Conservation (phyloP, 371 early-diverging fungal genomes). For the Haplosporangium sp. region DNA sequence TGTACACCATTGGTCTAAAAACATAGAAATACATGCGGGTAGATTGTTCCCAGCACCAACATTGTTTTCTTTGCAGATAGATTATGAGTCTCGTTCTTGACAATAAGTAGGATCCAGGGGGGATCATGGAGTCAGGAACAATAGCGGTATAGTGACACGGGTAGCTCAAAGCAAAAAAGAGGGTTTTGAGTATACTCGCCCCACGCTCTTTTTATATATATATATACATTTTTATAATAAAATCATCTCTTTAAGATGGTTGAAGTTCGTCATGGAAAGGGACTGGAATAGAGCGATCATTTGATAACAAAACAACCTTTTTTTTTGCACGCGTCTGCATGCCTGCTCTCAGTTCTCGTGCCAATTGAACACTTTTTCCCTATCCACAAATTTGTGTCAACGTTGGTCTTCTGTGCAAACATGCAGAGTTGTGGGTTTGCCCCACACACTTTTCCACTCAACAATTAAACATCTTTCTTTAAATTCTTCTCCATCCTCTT, state of each 20-base stretch:
- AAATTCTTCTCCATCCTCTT: background rate
- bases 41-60: constrained; percentile 3
- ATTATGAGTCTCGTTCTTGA: background rate
- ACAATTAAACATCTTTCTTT: background rate
- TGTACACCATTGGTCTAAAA: background rate
- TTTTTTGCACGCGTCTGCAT: constrained; percentile 11
- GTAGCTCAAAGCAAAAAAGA: background rate
- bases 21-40: background rate
- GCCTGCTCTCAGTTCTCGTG: constrained; percentile 1
- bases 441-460: background rate
- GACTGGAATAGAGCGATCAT: background rate
- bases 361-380: background rate
- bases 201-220: background rate
- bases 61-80: background rate
- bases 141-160: background rate
- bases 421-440: background rate
- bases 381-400: background rate
- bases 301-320: constrained; percentile 2
- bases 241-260: background rate
- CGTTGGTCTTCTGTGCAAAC: background rate
- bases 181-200: background rate
- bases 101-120: background rate
- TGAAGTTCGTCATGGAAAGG: background rate
- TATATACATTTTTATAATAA: background rate
- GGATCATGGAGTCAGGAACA: background rate